phyloP scores from a whole-genome alignment of 441 rosid species.

The Melastoma candidum region DNA sequence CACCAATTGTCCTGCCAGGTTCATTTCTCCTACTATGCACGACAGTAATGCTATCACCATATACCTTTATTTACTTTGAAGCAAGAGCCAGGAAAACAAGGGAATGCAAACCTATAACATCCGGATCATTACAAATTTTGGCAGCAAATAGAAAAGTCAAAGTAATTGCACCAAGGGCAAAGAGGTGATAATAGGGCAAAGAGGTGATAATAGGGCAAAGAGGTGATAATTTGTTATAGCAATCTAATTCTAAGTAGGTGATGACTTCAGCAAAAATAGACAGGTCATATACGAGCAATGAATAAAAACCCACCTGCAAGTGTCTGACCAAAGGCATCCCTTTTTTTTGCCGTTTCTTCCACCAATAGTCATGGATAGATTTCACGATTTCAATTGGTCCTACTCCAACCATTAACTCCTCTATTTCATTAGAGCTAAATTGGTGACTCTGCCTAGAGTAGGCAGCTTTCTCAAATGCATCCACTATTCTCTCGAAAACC shows the following conservation, averaged over 20 bases:
- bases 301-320: conserved; percentile 57
- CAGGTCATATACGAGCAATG: background rate
- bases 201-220: no score
- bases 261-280: background rate
- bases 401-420: conserved; percentile 46
- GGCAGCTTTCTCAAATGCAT: conserved; percentile 79
- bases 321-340: conserved; percentile 93
- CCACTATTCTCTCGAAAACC: conserved; percentile 73
- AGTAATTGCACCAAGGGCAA: no score
- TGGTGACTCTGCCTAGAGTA: conserved; percentile 56
- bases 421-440: conserved; percentile 58
- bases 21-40: no score
- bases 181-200: no score
- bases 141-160: no score
- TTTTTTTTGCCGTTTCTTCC: conserved; percentile 60
- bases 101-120: no score
- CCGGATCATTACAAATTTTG: no score
- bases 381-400: conserved; percentile 39
- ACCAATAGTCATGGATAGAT: conserved; percentile 61
- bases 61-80: no score
- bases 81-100: no score
- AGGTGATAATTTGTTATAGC: no score
- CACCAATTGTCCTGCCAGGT: no score
- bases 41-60: no score
- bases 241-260: background rate